Evolutionary conservation across 192 early-diverging fungal genomes (phyloP).

Genomic region (Linnemannia elongata): DNA sequence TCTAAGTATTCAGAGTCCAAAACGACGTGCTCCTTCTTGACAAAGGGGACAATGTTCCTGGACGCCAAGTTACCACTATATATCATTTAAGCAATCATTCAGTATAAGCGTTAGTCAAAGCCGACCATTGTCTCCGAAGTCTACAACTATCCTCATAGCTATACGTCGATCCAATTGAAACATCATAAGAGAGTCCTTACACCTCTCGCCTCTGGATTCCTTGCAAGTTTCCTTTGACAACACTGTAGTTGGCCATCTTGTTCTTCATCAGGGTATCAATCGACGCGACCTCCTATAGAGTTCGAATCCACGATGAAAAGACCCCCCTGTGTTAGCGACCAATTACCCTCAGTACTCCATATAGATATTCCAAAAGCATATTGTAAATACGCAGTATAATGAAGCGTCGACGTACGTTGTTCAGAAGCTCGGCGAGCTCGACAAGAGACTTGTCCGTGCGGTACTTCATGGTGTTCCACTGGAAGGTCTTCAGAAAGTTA

Average conservation of each 20-base stretch:
- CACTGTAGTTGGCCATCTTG: slow-evolving; percentile 90
- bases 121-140: no score
- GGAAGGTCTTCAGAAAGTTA: slow-evolving; percentile 87
- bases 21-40: slow-evolving; percentile 93
- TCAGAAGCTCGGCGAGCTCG: slow-evolving; percentile 85
- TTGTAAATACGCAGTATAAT: neutral
- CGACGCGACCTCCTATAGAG: slow-evolving; percentile 81
- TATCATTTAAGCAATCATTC: neutral
- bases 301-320: neutral
- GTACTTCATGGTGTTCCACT: slow-evolving; percentile 98
- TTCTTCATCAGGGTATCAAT: slow-evolving; percentile 93
- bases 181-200: slow-evolving; percentile 56
- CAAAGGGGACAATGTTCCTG: slow-evolving; percentile 85
- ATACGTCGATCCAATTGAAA: neutral
- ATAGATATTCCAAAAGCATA: neutral
- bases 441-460: slow-evolving; percentile 91
- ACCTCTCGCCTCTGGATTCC: slow-evolving; percentile 87
- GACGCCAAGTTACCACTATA: slow-evolving; percentile 92
- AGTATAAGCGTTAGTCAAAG: neutral
- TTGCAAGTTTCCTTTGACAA: slow-evolving; percentile 84
- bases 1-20: slow-evolving; percentile 94
- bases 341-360: neutral
- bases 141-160: neutral
- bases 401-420: slow-evolving; percentile 67
- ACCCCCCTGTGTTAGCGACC: slow-evolving; percentile 7